A percentile compares a stretch with the other conserved stretches of the same genome.
These are phyloP conservation scores for Suhomyces chickasaworum DNA, from an alignment of 1,139 yeast species.

Conservation along the genomic window DNA sequence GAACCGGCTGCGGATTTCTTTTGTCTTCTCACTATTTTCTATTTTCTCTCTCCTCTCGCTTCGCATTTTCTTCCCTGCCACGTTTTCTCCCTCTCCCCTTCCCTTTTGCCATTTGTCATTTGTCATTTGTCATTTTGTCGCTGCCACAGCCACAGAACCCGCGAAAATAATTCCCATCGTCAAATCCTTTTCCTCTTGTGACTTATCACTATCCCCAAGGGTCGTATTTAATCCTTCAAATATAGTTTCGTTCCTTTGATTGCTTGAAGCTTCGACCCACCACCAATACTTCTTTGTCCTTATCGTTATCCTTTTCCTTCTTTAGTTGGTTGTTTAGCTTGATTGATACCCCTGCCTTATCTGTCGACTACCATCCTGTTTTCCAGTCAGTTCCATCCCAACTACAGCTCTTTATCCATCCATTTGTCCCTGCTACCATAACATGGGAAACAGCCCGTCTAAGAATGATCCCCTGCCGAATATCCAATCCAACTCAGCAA, in stretches of 20 bases:
- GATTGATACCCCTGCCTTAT: not conserved
- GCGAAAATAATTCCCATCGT: not conserved
- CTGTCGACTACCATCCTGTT: not conserved
- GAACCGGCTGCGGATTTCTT: not conserved
- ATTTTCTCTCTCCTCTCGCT: no score
- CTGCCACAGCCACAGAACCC: not conserved
- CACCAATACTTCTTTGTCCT: not conserved
- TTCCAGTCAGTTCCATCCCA: not conserved
- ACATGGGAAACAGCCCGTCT: constrained; percentile 65
- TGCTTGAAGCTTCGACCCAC: not conserved
- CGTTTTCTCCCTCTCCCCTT: not conserved
- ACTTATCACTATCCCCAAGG: not conserved
- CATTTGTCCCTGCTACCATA: constrained; percentile 3
- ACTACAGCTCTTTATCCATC: not conserved
- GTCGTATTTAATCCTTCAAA: not conserved
- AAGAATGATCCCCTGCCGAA: constrained; percentile 56
- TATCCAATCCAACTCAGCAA: constrained; percentile 21
- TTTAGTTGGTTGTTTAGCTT: not conserved
- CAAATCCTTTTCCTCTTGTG: constrained; percentile 3
- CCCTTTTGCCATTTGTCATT: not conserved
- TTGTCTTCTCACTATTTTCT: not conserved
- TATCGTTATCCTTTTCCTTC: no score
- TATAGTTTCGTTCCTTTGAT: not conserved
- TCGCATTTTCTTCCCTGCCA: not conserved
- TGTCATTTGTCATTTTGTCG: not conserved